Evolutionary conservation across 495 filamentous ascomycete genomes (phyloP), one percentile per base, ranked within the genome.

Genomic region (Penicillium cinerascens): DNA sequence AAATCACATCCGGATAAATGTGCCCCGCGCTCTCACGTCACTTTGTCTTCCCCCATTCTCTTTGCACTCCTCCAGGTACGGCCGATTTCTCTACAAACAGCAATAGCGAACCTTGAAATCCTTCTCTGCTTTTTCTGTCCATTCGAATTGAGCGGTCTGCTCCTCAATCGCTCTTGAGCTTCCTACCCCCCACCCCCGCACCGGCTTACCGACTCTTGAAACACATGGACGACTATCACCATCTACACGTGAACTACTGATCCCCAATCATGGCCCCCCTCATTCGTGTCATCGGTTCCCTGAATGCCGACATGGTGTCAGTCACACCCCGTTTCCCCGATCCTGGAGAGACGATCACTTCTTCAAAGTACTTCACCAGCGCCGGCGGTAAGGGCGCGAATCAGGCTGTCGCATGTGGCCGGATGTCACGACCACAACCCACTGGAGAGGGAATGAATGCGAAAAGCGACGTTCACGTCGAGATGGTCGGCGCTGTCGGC

Each of bases 321-420:
- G 81, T 86, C 52, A 95, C 92, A 26, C 78, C 89, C 0, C 90
- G 93, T 36, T 78, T 96, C 52, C 93, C 93, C 2, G 67, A 74
- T 0, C 79, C 87, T 3, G 93, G 93, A 51, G 93, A 98, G 63
- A 98, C 93, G 4, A 79, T 98, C 36, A 92, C 86, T 2, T 78
- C 89, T n/a, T 77, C 73, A 47, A 82, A 82, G 6, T 95, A 93
- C 76, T 76, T 80, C 64, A 88, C 83, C 38, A 91, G 87, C 43
- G 83, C 85, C 13, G 93, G 93, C 48, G 93, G 93, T 38, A 98
- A 98, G 72, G 93, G 93, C 54, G 90, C 91, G 29, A 98, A 98
- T 76, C 93, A 97, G 73, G 91, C 91, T 41, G 88, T 96, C 38
- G 92, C 92, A 6, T 83, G 80, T 60, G 80, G 79, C 0, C 79